These are phyloP conservation scores for Agaricus subrufescens DNA, from an alignment of 768 basidiomycete species.

Conservation along the genomic window DNA sequence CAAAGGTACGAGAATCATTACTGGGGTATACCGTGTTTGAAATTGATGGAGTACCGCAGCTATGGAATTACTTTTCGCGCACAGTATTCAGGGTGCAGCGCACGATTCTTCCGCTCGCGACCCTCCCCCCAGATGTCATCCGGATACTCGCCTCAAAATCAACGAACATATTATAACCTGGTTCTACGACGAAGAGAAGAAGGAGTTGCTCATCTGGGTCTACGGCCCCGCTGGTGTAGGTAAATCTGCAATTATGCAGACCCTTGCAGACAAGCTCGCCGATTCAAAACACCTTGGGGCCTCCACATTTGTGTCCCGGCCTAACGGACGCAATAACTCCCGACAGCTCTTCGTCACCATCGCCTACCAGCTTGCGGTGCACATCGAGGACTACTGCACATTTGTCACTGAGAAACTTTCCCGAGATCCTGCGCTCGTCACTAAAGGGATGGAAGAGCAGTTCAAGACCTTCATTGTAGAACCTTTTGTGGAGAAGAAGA, in stretches of 20 bases:
- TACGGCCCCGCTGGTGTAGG: constrained; percentile 9
- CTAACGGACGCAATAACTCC: background rate
- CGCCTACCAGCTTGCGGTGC: background rate
- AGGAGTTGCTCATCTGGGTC: background rate
- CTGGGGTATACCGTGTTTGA: background rate
- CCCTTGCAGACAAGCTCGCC: background rate
- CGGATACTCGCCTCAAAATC: background rate
- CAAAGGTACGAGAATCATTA: background rate
- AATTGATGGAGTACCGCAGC: background rate
- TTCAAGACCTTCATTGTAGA: background rate
- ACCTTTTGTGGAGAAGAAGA: background rate
- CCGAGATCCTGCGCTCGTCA: background rate
- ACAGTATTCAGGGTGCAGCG: background rate
- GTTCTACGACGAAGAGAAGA: background rate
- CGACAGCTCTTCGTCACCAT: background rate
- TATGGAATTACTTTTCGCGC: background rate
- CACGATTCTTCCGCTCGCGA: background rate
- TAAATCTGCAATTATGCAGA: constrained; percentile 6
- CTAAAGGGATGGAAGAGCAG: background rate
- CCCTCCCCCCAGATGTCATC: background rate
- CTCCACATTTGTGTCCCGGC: constrained; percentile 2
- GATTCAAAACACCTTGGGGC: background rate
- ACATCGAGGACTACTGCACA: background rate
- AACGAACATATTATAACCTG: background rate
- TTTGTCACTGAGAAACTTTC: background rate